Evolutionary conservation across 495 filamentous ascomycete species (phyloP).

Genomic region (Neurospora sp.): DNA sequence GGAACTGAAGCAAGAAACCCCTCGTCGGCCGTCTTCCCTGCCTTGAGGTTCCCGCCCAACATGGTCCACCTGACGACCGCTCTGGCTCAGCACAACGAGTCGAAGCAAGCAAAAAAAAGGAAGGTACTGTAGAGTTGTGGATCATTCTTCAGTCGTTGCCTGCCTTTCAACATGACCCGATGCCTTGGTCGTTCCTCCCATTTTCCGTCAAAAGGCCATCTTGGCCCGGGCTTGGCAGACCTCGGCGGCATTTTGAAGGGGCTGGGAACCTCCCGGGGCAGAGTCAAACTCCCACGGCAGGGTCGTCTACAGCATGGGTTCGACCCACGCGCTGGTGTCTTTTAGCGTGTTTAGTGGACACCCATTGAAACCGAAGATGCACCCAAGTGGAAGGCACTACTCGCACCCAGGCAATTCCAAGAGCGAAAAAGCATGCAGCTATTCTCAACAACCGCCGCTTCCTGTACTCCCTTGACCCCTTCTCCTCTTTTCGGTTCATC

Average conservation of each 20-base stretch:
- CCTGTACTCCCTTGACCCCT: background rate
- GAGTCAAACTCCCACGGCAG: background rate
- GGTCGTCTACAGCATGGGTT: background rate
- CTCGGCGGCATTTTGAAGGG: background rate
- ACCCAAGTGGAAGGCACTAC: background rate
- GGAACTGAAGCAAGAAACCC: background rate
- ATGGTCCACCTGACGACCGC: background rate
- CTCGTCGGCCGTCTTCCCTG: background rate
- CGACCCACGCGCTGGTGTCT: background rate
- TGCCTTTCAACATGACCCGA: background rate
- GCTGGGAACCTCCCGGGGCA: background rate
- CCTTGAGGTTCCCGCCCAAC: background rate
- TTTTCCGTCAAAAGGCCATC: background rate
- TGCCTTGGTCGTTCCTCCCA: background rate
- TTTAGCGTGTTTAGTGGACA: background rate
- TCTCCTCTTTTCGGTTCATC: background rate
- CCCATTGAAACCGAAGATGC: background rate
- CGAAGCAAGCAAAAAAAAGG: background rate
- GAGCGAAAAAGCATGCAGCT: background rate
- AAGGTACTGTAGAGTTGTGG: background rate
- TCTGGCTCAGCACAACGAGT: background rate
- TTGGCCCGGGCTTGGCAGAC: background rate
- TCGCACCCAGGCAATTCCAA: background rate
- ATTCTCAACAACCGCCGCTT: background rate
- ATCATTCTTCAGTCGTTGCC: background rate